phyloP scores from a whole-genome alignment of 169 alveolate genomes.

The Plasmodium gonderi region DNA sequence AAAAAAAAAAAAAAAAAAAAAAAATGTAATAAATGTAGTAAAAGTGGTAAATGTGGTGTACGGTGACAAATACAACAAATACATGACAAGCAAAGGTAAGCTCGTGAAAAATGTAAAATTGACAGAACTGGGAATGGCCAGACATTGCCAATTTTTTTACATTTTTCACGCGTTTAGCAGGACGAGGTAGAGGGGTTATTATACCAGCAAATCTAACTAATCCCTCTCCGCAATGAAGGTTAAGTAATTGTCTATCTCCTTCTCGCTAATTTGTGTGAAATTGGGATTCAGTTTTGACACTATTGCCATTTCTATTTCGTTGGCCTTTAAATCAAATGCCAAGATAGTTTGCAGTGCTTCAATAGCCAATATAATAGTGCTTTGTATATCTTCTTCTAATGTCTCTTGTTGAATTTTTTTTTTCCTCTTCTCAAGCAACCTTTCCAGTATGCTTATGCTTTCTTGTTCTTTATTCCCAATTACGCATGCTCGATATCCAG shows the following conservation, averaged over 20 bases:
- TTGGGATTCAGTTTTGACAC: constrained; percentile 88
- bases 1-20: background rate
- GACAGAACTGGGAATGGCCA: background rate
- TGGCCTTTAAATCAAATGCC: constrained; percentile 88
- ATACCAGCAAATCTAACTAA: constrained; percentile 30
- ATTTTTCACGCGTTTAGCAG: background rate
- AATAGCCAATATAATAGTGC: constrained; percentile 81
- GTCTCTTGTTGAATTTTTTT: constrained; percentile 78
- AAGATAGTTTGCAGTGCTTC: constrained; percentile 82
- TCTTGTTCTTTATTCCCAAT: constrained; percentile 94
- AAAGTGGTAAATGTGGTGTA: background rate
- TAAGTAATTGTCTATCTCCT: constrained; percentile 89
- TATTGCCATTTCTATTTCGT: constrained; percentile 92
- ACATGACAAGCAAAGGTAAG: background rate
- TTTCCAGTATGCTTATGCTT: constrained; percentile 89
- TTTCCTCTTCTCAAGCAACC: constrained; percentile 78
- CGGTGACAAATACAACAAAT: background rate
- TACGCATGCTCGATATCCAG: constrained; percentile 94
- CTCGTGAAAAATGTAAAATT: background rate
- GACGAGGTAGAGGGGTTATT: background rate
- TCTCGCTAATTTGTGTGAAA: constrained; percentile 89
- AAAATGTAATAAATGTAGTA: background rate
- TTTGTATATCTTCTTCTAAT: constrained; percentile 79
- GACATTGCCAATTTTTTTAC: background rate
- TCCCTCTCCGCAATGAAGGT: constrained; percentile 91